phyloP scores from a whole-genome alignment of 176 grass and related monocot species.

The Phyllostachys edulis region DNA sequence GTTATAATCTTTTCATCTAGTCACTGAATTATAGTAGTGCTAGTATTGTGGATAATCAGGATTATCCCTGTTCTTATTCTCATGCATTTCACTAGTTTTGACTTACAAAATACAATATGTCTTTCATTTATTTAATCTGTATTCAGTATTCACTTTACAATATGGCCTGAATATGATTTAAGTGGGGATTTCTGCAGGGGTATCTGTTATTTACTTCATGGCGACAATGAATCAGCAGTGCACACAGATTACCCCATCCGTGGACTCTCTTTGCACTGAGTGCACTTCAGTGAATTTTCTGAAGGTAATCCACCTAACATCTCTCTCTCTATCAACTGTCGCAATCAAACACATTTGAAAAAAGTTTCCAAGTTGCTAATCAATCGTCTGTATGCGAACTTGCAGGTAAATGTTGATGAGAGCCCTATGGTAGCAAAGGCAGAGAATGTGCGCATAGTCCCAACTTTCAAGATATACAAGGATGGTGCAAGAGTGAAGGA shows the following conservation, averaged over 20 bases:
- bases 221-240: slow-evolving; percentile 47
- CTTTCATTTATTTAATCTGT: slow-evolving; percentile 12
- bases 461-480: slow-evolving; percentile 80
- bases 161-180: slow-evolving; percentile 3
- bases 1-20: neutral
- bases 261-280: slow-evolving; percentile 55
- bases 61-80: neutral
- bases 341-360: neutral
- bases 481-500: slow-evolving; percentile 56
- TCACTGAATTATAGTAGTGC: neutral
- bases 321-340: neutral
- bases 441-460: slow-evolving; percentile 58
- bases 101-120: neutral
- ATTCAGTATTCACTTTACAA: neutral
- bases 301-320: slow-evolving; percentile 49
- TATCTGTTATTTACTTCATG: slow-evolving; percentile 66
- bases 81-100: neutral
- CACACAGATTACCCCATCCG: slow-evolving; percentile 33
- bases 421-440: slow-evolving; percentile 45
- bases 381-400: neutral
- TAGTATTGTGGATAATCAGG: neutral
- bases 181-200: slow-evolving; percentile 37
- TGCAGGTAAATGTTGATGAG: slow-evolving; percentile 59
- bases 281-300: slow-evolving; percentile 69
- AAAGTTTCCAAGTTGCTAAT: slow-evolving; percentile 9